Evolutionary conservation across 2,329 filamentous ascomycete genomes (phyloP).

Genomic region (Neonectria coccinea): DNA sequence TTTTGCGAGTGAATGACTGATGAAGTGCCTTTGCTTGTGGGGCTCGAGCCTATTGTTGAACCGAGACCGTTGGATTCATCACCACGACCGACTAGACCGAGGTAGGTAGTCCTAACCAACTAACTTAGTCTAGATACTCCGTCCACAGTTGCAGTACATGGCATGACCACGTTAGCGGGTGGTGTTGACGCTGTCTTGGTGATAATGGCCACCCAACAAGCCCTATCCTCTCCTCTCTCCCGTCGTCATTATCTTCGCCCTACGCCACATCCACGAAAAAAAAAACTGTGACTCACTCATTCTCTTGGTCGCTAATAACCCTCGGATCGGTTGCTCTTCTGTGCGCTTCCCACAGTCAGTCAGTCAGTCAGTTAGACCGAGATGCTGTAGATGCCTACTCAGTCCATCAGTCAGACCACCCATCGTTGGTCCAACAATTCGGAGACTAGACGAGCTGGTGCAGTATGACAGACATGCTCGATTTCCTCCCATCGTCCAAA

Average conservation of each 20-base stretch:
- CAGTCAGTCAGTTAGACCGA: background rate
- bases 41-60: constrained; percentile 1
- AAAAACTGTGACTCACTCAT: background rate
- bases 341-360: background rate
- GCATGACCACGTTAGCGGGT: constrained; percentile 1
- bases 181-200: constrained; percentile 6
- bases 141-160: background rate
- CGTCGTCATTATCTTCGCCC: background rate
- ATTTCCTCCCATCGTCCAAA: background rate
- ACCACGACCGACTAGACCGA: background rate
- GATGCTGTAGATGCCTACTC: too few species aligned
- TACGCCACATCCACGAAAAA: constrained; percentile 3
- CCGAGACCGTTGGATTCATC: constrained; percentile 1
- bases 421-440: background rate
- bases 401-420: background rate
- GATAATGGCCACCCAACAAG: background rate
- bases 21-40: constrained; percentile 9
- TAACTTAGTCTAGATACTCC: too few species aligned
- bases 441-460: too few species aligned
- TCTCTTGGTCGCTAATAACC: background rate
- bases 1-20: background rate
- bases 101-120: background rate
- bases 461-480: too few species aligned
- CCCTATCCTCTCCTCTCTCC: background rate
- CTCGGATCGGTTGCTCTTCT: background rate